Conservation (phyloP, 2,329 filamentous ascomycete genomes). For the Beauveria pseudobassiana region DNA sequence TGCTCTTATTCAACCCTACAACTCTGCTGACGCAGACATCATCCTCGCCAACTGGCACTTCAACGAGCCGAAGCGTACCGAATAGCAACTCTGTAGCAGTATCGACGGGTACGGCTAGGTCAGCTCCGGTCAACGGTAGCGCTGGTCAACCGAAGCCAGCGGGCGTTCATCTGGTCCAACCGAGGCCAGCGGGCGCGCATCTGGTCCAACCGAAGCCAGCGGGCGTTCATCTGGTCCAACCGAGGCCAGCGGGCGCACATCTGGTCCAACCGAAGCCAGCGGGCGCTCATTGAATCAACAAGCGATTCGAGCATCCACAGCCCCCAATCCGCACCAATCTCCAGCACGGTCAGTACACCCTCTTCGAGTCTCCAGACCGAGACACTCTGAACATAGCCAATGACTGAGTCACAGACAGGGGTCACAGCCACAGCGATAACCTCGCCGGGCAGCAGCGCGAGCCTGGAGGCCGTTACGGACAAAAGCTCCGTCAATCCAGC, state of each 20-base stretch:
- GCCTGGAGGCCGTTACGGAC: neutral
- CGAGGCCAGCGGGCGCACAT: neutral
- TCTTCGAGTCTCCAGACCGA: neutral
- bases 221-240: neutral
- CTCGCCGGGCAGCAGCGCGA: neutral
- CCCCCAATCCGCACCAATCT: neutral
- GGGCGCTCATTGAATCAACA: neutral
- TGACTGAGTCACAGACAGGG: neutral
- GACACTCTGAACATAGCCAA: neutral
- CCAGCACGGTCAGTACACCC: neutral
- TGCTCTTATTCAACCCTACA: neutral
- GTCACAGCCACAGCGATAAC: neutral
- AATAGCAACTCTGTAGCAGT: neutral
- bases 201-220: neutral
- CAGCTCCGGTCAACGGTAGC: neutral
- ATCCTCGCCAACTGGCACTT: neutral
- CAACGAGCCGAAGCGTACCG: neutral
- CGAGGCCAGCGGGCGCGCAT: neutral
- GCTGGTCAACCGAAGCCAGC: neutral
- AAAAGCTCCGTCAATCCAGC: neutral
- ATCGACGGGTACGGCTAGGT: neutral
- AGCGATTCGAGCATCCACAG: neutral
- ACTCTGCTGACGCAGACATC: neutral
- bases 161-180: neutral
- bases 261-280: too few relatives aligned